These are phyloP conservation scores for Geotrichum aggregatum DNA, from an alignment of 1,139 yeast species.

Conservation along the genomic window DNA sequence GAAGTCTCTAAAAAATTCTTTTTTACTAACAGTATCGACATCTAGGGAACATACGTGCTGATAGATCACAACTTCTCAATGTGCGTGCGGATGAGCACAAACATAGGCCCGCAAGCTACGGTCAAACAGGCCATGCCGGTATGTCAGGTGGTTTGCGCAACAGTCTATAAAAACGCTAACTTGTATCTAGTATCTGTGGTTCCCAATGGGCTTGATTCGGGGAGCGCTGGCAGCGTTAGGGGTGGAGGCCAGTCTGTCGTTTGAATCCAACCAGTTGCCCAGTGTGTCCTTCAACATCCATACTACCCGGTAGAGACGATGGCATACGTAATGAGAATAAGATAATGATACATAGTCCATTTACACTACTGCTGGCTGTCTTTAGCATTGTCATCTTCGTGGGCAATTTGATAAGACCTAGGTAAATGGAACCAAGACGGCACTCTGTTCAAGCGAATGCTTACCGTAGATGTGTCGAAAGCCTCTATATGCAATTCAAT, in stretches of 20 bases:
- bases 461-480: slow-evolving; percentile 57
- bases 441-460: slow-evolving; percentile 47
- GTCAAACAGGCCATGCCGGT: slow-evolving; percentile 35
- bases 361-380: too few species aligned
- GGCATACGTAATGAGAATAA: slow-evolving; percentile 1
- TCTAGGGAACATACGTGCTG: slow-evolving; percentile 63
- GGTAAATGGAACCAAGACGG: slow-evolving; percentile 46
- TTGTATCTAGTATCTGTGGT: slow-evolving; percentile 58
- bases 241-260: slow-evolving; percentile 58
- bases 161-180: too few species aligned
- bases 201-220: slow-evolving; percentile 78
- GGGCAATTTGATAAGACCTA: background rate
- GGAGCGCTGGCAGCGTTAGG: slow-evolving; percentile 76
- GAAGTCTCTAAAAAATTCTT: background rate
- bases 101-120: slow-evolving; percentile 25
- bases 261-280: slow-evolving; percentile 59
- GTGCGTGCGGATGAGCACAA: slow-evolving; percentile 46
- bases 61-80: slow-evolving; percentile 62
- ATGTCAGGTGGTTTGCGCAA: too few species aligned
- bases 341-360: slow-evolving; percentile 1
- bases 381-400: background rate
- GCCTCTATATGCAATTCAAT: slow-evolving; percentile 89
- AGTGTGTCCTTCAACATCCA: slow-evolving; percentile 69
- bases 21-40: background rate
- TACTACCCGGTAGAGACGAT: slow-evolving; percentile 43